Conservation (phyloP, 768 basidiomycete genomes). For the Termitomyces sp. region DNA sequence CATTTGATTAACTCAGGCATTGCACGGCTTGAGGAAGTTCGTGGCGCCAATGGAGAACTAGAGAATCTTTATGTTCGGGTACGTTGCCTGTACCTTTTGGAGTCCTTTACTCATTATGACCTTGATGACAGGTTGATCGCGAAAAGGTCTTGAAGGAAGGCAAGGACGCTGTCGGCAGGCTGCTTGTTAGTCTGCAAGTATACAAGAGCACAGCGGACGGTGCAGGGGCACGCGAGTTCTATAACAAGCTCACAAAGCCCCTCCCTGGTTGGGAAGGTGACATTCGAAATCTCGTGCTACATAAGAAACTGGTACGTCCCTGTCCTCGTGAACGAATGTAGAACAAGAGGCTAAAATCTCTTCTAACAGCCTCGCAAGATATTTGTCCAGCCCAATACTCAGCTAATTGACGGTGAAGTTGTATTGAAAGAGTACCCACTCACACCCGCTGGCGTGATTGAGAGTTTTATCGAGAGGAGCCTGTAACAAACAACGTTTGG, state of each 20-base stretch:
- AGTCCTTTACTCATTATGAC: not conserved
- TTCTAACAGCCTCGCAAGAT: conserved; percentile 72
- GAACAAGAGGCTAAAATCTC: not conserved
- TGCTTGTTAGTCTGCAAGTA: conserved; percentile 77
- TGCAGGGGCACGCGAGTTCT: conserved; percentile 71
- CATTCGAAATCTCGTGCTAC: conserved; percentile 70
- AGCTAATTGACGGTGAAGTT: conserved; percentile 61
- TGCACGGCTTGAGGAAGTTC: conserved; percentile 64
- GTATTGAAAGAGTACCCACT: conserved; percentile 75
- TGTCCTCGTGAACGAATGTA: not conserved
- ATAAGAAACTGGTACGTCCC: conserved; percentile 64
- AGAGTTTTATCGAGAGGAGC: conserved; percentile 74
- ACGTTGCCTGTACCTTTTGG: conserved; percentile 15
- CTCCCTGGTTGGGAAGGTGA: conserved; percentile 66
- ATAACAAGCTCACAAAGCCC: conserved; percentile 74
- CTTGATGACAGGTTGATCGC: conserved; percentile 57
- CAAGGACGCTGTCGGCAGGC: conserved; percentile 60
- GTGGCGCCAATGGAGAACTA: conserved; percentile 48
- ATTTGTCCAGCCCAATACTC: conserved; percentile 80
- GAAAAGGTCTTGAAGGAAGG: conserved; percentile 60
- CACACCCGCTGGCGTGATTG: conserved; percentile 66
- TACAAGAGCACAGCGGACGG: conserved; percentile 85
- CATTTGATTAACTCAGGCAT: conserved; percentile 69
- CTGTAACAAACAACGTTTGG: conserved; percentile 24
- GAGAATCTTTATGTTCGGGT: conserved; percentile 69